Evolutionary conservation across 345 rosid genomes (phyloP).

Genomic region (Dovyalis caffra): DNA sequence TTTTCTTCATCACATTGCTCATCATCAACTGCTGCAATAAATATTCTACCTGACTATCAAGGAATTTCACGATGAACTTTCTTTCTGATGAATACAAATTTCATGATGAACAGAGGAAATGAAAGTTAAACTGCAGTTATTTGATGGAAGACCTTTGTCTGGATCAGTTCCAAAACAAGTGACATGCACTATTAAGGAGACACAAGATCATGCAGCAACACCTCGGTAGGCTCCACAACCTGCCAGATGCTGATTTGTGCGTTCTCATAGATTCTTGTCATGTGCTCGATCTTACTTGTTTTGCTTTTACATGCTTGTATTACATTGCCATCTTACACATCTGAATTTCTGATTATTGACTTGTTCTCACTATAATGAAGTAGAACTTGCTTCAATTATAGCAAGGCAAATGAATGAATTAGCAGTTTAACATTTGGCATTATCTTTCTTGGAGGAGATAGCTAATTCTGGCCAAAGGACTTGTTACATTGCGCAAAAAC

Average conservation of each 20-base stretch:
- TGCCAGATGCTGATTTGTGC: conserved; percentile 3
- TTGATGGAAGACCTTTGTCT: conserved; percentile 69
- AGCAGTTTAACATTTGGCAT: background rate
- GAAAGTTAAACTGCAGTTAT: conserved; percentile 69
- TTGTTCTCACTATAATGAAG: background rate
- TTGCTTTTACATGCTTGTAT: conserved; percentile 1
- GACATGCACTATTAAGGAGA: conserved; percentile 68
- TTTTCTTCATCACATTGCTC: background rate
- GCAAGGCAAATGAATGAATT: background rate
- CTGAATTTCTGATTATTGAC: background rate
- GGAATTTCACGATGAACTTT: too few relatives aligned
- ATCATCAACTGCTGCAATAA: background rate
- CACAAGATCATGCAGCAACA: conserved; percentile 58
- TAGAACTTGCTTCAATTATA: background rate
- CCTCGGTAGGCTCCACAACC: conserved; percentile 51
- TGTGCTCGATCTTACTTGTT: background rate
- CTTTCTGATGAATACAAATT: background rate
- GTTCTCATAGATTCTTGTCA: background rate
- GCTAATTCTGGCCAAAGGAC: background rate
- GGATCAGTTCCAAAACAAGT: conserved; percentile 80
- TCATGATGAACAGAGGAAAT: conserved; percentile 68
- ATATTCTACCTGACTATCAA: too few relatives aligned
- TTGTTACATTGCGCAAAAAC: background rate
- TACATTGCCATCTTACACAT: background rate
- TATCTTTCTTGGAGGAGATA: background rate